These are phyloP conservation scores for Takashimella koratensis DNA, from an alignment of 1,284 basidiomycete species.

Conservation along the genomic window DNA sequence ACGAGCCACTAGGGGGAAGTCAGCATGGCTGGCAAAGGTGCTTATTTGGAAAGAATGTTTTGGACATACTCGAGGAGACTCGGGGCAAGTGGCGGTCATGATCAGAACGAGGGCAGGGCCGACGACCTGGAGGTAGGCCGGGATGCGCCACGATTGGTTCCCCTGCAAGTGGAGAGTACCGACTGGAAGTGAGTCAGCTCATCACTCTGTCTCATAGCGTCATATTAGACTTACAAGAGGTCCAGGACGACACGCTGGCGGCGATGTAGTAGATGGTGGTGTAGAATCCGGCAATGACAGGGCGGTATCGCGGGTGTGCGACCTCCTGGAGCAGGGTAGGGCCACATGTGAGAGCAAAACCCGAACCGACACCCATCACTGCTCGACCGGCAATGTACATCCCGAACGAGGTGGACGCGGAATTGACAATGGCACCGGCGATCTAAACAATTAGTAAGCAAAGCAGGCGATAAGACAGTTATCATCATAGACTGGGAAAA, in stretches of 20 bases:
- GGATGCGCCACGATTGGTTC: conserved; percentile 52
- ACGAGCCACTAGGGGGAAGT: conserved; percentile 59
- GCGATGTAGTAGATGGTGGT: conserved; percentile 14
- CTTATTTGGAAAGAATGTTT: not conserved
- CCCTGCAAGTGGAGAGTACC: conserved; percentile 11
- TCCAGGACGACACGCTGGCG: conserved; percentile 8
- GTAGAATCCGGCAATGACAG: conserved; percentile 11
- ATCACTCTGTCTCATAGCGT: not conserved
- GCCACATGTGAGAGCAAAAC: conserved; percentile 26
- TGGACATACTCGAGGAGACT: conserved; percentile 56
- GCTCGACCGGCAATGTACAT: conserved; percentile 5
- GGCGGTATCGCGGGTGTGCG: conserved; percentile 27
- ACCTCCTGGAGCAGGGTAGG: conserved; percentile 20
- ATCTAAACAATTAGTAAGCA: too few species aligned
- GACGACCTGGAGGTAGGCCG: conserved; percentile 64
- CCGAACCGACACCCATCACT: conserved; percentile 16
- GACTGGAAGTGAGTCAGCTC: not conserved
- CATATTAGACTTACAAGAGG: conserved; percentile 6
- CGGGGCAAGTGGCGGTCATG: conserved; percentile 59
- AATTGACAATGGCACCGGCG: not conserved
- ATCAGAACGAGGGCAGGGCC: conserved; percentile 59
- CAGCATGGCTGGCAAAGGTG: too few species aligned
- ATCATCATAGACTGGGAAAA: conserved; percentile 15
- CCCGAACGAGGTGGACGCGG: not conserved
- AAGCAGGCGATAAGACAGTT: too few species aligned